These are phyloP conservation scores for Boletus rubroflammeus DNA, from an alignment of 768 basidiomycete species.

Conservation along the genomic window DNA sequence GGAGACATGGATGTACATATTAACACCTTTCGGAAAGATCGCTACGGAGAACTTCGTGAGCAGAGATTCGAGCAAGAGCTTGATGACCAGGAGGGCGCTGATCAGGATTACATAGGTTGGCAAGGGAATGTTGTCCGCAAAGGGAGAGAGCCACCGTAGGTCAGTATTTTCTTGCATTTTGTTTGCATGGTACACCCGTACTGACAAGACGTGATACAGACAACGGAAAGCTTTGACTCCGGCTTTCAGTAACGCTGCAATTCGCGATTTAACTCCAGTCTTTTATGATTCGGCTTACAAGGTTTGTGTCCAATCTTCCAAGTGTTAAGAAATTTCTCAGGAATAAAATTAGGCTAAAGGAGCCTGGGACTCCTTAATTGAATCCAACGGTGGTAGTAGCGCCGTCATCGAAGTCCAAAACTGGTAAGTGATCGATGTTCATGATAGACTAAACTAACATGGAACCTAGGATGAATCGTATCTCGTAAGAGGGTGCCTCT, in stretches of 20 bases:
- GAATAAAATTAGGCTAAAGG: slow-evolving; percentile 24
- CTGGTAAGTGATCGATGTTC: slow-evolving; percentile 33
- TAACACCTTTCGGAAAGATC: slow-evolving; percentile 18
- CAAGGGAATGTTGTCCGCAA: slow-evolving; percentile 36
- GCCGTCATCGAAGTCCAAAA: slow-evolving; percentile 45
- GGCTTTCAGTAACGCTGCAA: slow-evolving; percentile 40
- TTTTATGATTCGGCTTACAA: slow-evolving; percentile 44
- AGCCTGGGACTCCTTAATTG: slow-evolving; percentile 31
- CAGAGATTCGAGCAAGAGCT: not conserved
- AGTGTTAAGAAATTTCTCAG: not conserved
- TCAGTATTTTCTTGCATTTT: slow-evolving; percentile 2
- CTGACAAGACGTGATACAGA: slow-evolving; percentile 15
- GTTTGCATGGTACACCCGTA: slow-evolving; percentile 20
- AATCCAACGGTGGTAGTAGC: slow-evolving; percentile 20
- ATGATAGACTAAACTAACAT: not conserved
- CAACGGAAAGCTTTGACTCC: slow-evolving; percentile 39
- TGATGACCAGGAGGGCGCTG: not conserved
- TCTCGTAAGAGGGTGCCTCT: slow-evolving; percentile 33
- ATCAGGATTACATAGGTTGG: slow-evolving; percentile 27
- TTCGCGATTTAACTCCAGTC: slow-evolving; percentile 34
- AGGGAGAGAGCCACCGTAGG: slow-evolving; percentile 44
- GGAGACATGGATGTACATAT: slow-evolving; percentile 41
- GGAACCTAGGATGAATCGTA: slow-evolving; percentile 39
- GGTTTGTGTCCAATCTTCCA: slow-evolving; percentile 25
- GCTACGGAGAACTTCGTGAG: slow-evolving; percentile 27